Evolutionary conservation across 371 early-diverging fungal genomes (phyloP).

Genomic region (Apophysomyces sp.): DNA sequence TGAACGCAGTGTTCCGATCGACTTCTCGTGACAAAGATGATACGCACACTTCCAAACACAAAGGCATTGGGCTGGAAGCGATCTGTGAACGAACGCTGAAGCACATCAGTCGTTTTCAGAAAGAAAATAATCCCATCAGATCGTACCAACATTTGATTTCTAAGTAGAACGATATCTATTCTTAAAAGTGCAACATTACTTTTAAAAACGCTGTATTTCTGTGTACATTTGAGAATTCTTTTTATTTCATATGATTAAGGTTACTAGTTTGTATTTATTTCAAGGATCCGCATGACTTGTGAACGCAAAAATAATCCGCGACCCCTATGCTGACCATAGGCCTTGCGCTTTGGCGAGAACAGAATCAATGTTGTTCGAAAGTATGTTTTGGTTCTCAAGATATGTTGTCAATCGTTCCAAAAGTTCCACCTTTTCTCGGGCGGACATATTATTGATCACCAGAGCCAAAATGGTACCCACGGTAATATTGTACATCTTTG

Average conservation of each 20-base stretch:
- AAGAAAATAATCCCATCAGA: background rate
- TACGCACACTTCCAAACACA: background rate
- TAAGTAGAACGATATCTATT: too few species aligned
- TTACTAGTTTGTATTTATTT: too few species aligned
- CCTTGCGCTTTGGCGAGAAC: constrained; percentile 27
- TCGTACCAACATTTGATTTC: too few species aligned
- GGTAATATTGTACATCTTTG: constrained; percentile 48
- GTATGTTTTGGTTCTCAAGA: constrained; percentile 56
- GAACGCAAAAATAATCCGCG: background rate
- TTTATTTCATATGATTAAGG: too few species aligned
- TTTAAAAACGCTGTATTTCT: too few species aligned
- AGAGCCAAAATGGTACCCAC: constrained; percentile 57
- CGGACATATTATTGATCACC: constrained; percentile 49
- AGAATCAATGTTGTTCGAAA: constrained; percentile 13
- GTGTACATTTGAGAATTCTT: too few species aligned
- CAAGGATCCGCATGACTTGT: too few species aligned
- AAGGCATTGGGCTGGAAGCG: background rate
- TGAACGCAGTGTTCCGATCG: too few species aligned
- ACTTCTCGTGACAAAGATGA: background rate
- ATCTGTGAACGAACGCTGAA: background rate
- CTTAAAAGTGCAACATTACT: too few species aligned
- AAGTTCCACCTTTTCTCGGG: constrained; percentile 58
- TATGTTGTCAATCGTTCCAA: constrained; percentile 58
- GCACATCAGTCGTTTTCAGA: background rate
- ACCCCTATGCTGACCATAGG: constrained; percentile 6